phyloP scores from a whole-genome alignment of 805 yeast species.

The Candida verbasci region DNA sequence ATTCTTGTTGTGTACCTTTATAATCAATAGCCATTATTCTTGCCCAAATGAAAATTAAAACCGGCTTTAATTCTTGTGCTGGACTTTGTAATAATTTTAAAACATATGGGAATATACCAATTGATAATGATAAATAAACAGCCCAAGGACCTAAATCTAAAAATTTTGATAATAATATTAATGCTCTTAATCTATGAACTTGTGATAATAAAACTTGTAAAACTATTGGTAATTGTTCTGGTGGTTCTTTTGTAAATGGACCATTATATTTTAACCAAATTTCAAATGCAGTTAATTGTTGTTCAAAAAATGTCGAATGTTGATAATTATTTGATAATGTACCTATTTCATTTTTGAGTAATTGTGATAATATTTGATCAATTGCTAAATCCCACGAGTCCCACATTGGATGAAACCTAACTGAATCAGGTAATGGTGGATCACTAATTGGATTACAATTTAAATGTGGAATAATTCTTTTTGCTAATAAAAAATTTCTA shows the following conservation, averaged over 20 bases:
- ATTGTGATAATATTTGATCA: slow-evolving; percentile 82
- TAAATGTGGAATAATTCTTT: slow-evolving; percentile 86
- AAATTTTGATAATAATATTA: slow-evolving; percentile 77
- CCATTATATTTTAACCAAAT: slow-evolving; percentile 89
- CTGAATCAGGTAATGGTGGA: slow-evolving; percentile 83
- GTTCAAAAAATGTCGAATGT: slow-evolving; percentile 93
- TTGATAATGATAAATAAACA: slow-evolving; percentile 83
- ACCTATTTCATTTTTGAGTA: slow-evolving; percentile 44
- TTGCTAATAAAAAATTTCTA: slow-evolving; percentile 87
- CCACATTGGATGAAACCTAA: slow-evolving; percentile 89
- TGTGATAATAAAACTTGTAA: slow-evolving; percentile 90
- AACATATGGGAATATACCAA: slow-evolving; percentile 95
- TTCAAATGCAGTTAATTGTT: slow-evolving; percentile 93
- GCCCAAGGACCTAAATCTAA: slow-evolving; percentile 98
- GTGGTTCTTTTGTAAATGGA: slow-evolving; percentile 76
- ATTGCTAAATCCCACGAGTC: slow-evolving; percentile 97
- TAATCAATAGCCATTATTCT: slow-evolving; percentile 95
- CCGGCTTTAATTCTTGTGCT: slow-evolving; percentile 92
- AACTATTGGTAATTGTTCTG: slow-evolving; percentile 92
- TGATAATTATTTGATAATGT: slow-evolving; percentile 51
- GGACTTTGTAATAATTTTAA: slow-evolving; percentile 87
- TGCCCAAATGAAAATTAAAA: slow-evolving; percentile 95
- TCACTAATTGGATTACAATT: slow-evolving; percentile 94
- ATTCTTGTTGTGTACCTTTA: slow-evolving; percentile 83
- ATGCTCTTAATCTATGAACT: slow-evolving; percentile 86